Conservation (phyloP, 2,329 filamentous ascomycete species). For the Epichloe baconii region DNA sequence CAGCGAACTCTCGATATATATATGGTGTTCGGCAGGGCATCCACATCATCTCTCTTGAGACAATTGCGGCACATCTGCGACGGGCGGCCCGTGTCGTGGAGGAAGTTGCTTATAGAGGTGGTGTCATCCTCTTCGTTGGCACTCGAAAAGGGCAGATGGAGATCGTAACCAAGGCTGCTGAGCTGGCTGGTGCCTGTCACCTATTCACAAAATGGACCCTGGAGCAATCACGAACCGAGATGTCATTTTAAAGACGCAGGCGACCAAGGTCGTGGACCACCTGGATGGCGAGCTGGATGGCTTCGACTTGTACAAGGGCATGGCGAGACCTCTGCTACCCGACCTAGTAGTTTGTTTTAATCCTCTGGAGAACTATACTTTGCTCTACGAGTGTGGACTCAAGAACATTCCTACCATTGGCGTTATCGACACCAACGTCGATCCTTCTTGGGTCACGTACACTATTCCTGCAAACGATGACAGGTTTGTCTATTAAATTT, state of each 20-base stretch:
- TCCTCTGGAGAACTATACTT: slow-evolving; percentile 77
- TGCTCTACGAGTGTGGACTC: slow-evolving; percentile 82
- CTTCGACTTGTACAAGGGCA: slow-evolving; percentile 51
- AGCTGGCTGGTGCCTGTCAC: slow-evolving; percentile 68
- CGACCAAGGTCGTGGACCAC: slow-evolving; percentile 64
- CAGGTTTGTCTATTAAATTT: slow-evolving; percentile 39
- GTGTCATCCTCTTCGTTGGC: slow-evolving; percentile 81
- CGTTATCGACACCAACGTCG: slow-evolving; percentile 83
- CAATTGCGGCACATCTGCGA: slow-evolving; percentile 78
- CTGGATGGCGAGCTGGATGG: slow-evolving; percentile 47
- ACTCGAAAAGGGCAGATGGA: slow-evolving; percentile 72
- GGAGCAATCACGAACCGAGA: slow-evolving; percentile 88
- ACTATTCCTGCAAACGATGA: slow-evolving; percentile 96
- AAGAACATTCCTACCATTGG: slow-evolving; percentile 89
- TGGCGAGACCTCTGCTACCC: slow-evolving; percentile 58
- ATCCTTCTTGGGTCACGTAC: slow-evolving; percentile 91
- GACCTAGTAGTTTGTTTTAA: slow-evolving; percentile 91
- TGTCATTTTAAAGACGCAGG: slow-evolving; percentile 63
- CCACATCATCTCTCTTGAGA: slow-evolving; percentile 87
- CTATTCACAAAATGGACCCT: slow-evolving; percentile 85
- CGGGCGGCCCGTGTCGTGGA: slow-evolving; percentile 86
- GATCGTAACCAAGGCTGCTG: slow-evolving; percentile 67
- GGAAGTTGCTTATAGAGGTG: slow-evolving; percentile 70
- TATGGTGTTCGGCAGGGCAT: slow-evolving; percentile 78
- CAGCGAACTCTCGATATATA: slow-evolving; percentile 86